Evolutionary conservation across 192 early-diverging fungal genomes (phyloP), one percentile per base, ranked within the genome.

Genomic region (Allomyces macrogynus): DNA sequence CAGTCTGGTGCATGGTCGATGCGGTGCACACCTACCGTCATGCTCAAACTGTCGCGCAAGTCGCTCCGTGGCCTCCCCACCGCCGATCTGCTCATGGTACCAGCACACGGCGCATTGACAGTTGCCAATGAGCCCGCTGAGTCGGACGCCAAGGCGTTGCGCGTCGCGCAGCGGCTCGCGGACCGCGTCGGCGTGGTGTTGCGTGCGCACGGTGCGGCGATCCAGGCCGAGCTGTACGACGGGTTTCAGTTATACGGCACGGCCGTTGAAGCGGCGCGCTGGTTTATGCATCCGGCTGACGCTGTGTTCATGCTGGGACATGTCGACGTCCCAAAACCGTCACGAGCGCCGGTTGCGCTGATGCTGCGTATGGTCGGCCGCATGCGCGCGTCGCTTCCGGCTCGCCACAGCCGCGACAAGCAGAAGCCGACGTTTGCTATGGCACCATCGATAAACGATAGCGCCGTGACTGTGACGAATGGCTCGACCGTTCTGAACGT

Each of bases 1-100:
- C 4, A 4, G 14, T 62, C 68, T 9, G 71, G 68, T 3, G 67
- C 66, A 12, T 73, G 71, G 71, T 24, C 24, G 24, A 27, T 69
- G 14, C 71, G 71, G 12, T 57, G 32, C 32, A 40, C 12, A 0
- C 16, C 16, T 0, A 57, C 49, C 4, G 49, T 10, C 16, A 20
- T n/a, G 49, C 49, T 14, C 20, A 3, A 20, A 10, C 49, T 57
- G 49, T 57, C 20, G 49, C 49, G 49, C 49, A n/a, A 20, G 49
- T 16, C 20, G 12, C 3, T 14, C 49, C 49, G 49, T 57, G 49
- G 49, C 16, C 49, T 14, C 49, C 4, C 49, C 9, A 14, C 49
- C 16, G 49, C 16, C 49, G 49, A 57, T 4, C 3, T 57, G 12
- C 20, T n/a, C 49, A 57, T 57, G 49, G 9, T 14, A 10, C 16